These are phyloP conservation scores for Boeremia lycopersici DNA, from an alignment of 2,329 filamentous ascomycete genomes.

Conservation along the genomic window DNA sequence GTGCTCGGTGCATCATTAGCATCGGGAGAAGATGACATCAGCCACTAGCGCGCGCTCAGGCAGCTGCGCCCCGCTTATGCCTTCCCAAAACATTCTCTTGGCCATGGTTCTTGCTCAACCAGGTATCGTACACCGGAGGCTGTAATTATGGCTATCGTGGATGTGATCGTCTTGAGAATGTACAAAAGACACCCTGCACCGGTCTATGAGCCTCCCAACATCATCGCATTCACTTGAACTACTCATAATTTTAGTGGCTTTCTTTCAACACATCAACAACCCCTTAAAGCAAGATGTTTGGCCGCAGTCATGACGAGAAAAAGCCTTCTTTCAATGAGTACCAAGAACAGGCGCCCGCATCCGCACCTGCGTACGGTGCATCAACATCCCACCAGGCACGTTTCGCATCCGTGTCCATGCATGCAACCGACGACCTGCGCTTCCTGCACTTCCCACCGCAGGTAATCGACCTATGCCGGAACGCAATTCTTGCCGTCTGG, in stretches of 20 bases:
- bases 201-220: background rate
- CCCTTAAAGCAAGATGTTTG: conserved; percentile 13
- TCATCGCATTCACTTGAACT: background rate
- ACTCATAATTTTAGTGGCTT: background rate
- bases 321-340: conserved; percentile 6
- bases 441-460: conserved; percentile 44
- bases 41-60: background rate
- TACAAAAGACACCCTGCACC: conserved; percentile 3
- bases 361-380: conserved; percentile 20
- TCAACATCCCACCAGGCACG: conserved; percentile 26
- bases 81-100: background rate
- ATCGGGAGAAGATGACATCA: conserved; percentile 2
- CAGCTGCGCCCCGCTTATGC: background rate
- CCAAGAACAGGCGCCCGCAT: conserved; percentile 1
- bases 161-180: background rate
- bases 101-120: background rate
- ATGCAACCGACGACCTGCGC: conserved; percentile 35
- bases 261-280: background rate
- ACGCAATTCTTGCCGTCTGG: conserved; percentile 34
- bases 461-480: conserved; percentile 36
- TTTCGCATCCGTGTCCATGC: conserved; percentile 34
- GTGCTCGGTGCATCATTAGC: background rate
- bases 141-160: background rate
- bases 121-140: background rate
- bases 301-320: conserved; percentile 19